These are phyloP conservation scores for Mrakia blollopis DNA, from an alignment of 768 basidiomycete species.

Conservation along the genomic window DNA sequence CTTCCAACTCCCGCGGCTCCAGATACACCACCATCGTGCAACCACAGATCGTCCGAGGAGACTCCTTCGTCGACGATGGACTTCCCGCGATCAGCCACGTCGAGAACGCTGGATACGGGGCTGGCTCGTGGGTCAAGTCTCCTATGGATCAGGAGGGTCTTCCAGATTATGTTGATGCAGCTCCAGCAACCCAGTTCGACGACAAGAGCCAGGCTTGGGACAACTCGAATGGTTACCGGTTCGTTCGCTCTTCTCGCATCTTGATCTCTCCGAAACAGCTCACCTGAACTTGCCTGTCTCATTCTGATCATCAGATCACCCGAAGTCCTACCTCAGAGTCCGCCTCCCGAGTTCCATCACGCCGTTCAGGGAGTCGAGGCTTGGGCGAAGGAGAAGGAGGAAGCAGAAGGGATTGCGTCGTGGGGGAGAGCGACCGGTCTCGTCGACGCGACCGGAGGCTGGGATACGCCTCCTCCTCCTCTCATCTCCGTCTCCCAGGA, in stretches of 20 bases:
- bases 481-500: background rate
- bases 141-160: constrained; percentile 1
- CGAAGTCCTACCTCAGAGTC: background rate
- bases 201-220: constrained; percentile 12
- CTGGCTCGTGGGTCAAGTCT: background rate
- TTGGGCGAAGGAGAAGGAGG: background rate
- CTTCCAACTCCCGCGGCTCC: background rate
- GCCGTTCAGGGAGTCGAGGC: background rate
- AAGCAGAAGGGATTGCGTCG: background rate
- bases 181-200: background rate
- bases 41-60: background rate
- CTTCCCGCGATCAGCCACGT: background rate
- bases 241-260: background rate
- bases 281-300: background rate
- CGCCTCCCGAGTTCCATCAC: background rate
- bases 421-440: background rate
- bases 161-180: background rate
- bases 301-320: background rate
- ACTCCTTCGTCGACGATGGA: background rate
- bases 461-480: constrained; percentile 1
- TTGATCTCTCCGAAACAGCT: background rate
- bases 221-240: background rate
- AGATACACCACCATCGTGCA: constrained; percentile 4
- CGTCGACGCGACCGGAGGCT: background rate
- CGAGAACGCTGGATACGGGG: background rate